A percentile compares a stretch with the other conserved stretches of the same genome.
phyloP scores from a whole-genome alignment of 1,284 basidiomycete species.

The Leccinum colubrinum region DNA sequence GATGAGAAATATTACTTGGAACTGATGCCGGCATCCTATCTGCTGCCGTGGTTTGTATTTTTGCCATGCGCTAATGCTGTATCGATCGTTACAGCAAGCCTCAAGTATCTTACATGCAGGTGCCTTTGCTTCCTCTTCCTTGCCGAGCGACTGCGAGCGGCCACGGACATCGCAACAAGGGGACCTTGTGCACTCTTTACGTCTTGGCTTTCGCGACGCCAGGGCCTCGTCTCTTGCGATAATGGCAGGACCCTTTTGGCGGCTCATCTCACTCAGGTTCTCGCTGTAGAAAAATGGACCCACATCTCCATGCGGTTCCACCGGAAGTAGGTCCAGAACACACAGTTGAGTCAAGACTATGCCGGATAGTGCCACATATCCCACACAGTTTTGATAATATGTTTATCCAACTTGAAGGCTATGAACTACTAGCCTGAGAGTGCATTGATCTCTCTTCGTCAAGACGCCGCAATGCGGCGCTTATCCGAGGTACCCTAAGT shows the following conservation, averaged over 20 bases:
- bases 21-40: constrained; percentile 14
- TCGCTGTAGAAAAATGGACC: background rate
- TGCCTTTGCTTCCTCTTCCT: background rate
- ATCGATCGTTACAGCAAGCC: background rate
- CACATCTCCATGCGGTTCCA: background rate
- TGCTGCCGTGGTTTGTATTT: constrained; percentile 4
- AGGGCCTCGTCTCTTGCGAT: background rate
- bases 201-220: background rate
- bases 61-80: background rate
- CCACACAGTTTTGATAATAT: background rate
- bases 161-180: background rate
- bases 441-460: background rate
- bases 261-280: background rate
- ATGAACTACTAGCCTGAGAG: background rate
- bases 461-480: background rate
- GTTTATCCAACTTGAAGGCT: background rate
- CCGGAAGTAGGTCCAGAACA: background rate
- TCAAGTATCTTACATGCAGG: background rate
- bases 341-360: background rate
- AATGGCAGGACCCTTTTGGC: constrained; percentile 1
- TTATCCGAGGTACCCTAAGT: constrained; percentile 1
- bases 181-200: constrained; percentile 2
- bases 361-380: background rate
- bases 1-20: background rate
- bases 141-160: constrained; percentile 2